Base-by-base conservation (phyloP, 306 rosid species). In the Canavalia ensiformis region DNA sequence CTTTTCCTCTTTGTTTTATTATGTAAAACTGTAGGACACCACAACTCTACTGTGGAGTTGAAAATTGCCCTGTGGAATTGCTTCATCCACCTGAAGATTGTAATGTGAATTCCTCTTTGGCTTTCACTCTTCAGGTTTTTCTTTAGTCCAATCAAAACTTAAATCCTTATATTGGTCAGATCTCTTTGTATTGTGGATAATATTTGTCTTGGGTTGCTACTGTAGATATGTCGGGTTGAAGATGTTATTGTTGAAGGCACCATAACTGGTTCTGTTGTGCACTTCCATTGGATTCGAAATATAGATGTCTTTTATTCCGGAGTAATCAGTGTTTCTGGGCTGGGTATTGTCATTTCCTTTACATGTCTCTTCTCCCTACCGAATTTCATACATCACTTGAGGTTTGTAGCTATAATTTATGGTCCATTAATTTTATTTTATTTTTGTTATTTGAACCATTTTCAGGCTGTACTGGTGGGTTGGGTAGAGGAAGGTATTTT, bases 71-170 rank as follows among this genome's bases (percentile, higher is more conserved):
- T 29, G 68, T 34, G 68, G 99, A 95, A 83, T 82, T 95, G 84
- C 89, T 95, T 77, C 94, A 95, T 84, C 99, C 99, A 6, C 98
- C 99, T 50, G 98, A 95, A 88, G 98, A 93, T 75, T 95, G 99
- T 84, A 95, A 95, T 30, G 90, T 95, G 87, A 95, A 95, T 90
- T 95, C 99, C 51, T 89, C 99, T 6, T 81, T 95, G 82, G 87
- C 92, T 88, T 95, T 95, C 87, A 95, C 99, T 75, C 92, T 95
- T 87, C 99, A 95, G 99, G 99, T 95, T 81, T 83, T 70, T 83
- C 84, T 70, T 86, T 85, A 78, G 68, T 85, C 72, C 74, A 77
- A 73, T 75, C 75, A 81, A 78, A 51, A 76, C 65, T 75, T 78
- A 63, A 81, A 86, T 84, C 74, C 83, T 87, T 85, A 57, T 76